Evolutionary conservation across 495 filamentous ascomycete genomes (phyloP), one percentile per base, ranked within the genome.

Genomic region (Hypoxylon lienhwacheense): DNA sequence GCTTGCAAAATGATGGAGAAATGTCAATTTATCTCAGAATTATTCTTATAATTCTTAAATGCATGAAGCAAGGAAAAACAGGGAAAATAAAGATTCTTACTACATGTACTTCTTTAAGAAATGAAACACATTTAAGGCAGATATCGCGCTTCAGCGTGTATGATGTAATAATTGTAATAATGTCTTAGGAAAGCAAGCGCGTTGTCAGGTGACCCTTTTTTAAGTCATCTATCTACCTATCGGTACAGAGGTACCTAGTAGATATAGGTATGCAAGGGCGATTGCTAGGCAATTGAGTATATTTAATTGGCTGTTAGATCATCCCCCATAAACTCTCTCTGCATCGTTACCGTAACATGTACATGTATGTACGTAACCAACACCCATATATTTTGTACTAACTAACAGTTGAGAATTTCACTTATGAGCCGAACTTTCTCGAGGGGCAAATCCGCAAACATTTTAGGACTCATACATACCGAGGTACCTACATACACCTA

Each of bases 201-300:
- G 61, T 15, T 55, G 15, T 61, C 32, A 59, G 15, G 49, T 50
- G 61, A 49, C 19, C n/a, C n/a, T n/a, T n/a, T n/a, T n/a, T n/a
- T n/a, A n/a, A n/a, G n/a, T n/a, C n/a, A n/a, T n/a, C n/a, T n/a
- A n/a, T n/a, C n/a, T n/a, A n/a, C n/a, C n/a, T n/a, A n/a, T n/a
- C n/a, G n/a, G n/a, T n/a, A n/a, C n/a, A n/a, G n/a, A 25, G 26
- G 21, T 40, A 41, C 20, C 8, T 10, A 22, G 29, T 31, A 25
- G 2, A 7, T 51, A 16, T 24, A 4, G 29, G 36, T 19, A 17
- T 22, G 17, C 1, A 19, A 1, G 6, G 1, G 3, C 4, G 24
- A 10, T 14, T 55, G 51, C 52, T 61, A 56, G 42, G 43, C 56
- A 64, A 66, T 66, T 52, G 32, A 32, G 14, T 20, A 31, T n/a